Percentiles rank a stretch among this genome's conserved stretches.
Evolutionary conservation across 768 basidiomycete species (phyloP).

Genomic region (Suillus bovinus): DNA sequence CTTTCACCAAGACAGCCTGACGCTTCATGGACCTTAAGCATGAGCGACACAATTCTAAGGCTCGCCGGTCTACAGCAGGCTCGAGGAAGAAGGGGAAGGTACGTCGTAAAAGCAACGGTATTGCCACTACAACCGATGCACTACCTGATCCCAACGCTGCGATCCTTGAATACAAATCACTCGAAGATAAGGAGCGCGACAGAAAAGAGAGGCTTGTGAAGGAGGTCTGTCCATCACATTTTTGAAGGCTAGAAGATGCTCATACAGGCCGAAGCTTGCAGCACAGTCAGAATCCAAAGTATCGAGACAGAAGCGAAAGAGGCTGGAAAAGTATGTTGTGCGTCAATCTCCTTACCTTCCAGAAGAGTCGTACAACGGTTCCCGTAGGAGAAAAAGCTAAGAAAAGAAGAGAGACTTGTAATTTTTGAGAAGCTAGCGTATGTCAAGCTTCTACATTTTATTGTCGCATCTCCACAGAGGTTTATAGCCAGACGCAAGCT

Average conservation of each 20-base stretch:
- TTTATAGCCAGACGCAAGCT: constrained; percentile 72
- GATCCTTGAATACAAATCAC: constrained; percentile 57
- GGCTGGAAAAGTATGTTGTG: constrained; percentile 92
- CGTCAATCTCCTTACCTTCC: constrained; percentile 25
- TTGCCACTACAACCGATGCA: constrained; percentile 25
- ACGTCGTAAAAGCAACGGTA: constrained; percentile 27
- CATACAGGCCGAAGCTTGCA: constrained; percentile 21
- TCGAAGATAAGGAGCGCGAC: constrained; percentile 60
- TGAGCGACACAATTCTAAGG: constrained; percentile 61
- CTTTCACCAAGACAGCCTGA: not conserved
- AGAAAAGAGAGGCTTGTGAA: constrained; percentile 57
- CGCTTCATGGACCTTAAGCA: constrained; percentile 24
- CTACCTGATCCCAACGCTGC: constrained; percentile 56
- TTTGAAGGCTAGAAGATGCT: constrained; percentile 2
- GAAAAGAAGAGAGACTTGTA: constrained; percentile 78
- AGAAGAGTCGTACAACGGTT: not conserved
- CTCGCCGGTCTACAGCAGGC: constrained; percentile 60
- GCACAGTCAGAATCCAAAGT: constrained; percentile 67
- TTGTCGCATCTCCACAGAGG: constrained; percentile 26
- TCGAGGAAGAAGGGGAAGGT: constrained; percentile 66
- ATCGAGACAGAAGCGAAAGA: constrained; percentile 83
- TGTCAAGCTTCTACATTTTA: constrained; percentile 27
- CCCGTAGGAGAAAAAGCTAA: constrained; percentile 83
- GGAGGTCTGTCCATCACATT: constrained; percentile 48
- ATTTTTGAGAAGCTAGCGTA: constrained; percentile 85